Percentiles rank a stretch among this genome's conserved stretches.
phyloP scores from a whole-genome alignment of 352 stramenopile genomes.

The Pythium rhizo-oryzae region DNA sequence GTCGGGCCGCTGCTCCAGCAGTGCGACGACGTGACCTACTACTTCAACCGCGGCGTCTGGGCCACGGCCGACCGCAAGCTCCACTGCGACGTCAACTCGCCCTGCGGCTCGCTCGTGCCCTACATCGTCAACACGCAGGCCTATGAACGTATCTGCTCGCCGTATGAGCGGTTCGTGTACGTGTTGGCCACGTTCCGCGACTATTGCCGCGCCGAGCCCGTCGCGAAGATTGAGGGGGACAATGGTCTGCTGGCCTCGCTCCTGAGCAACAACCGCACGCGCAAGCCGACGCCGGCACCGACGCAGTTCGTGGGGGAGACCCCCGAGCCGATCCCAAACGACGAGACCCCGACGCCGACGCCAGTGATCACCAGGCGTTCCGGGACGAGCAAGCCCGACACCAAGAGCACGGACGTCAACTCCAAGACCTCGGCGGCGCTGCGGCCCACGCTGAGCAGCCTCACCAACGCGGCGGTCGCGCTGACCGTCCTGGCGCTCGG shows the following conservation, averaged over 20 bases:
- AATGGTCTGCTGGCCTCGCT: slow-evolving; percentile 14
- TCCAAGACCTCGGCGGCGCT: not conserved
- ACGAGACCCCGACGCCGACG: not conserved
- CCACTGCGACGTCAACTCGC: slow-evolving; percentile 8
- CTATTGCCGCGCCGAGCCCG: not conserved
- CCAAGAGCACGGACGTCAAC: not conserved
- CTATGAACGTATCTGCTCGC: not conserved
- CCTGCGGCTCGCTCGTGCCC: slow-evolving; percentile 7
- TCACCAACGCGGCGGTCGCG: not conserved
- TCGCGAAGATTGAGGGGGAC: slow-evolving; percentile 1
- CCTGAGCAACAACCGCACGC: not conserved
- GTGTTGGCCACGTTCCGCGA: slow-evolving; percentile 7
- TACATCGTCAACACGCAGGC: not conserved
- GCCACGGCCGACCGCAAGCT: not conserved
- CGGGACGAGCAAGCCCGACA: not conserved
- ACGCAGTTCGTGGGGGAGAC: not conserved
- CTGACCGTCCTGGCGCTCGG: not conserved
- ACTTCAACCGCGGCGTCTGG: slow-evolving; percentile 4
- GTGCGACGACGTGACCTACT: slow-evolving; percentile 8
- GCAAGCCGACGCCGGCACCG: slow-evolving; percentile 1
- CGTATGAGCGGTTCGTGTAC: not conserved
- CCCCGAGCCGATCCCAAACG: slow-evolving; percentile 3
- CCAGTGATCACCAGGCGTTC: not conserved
- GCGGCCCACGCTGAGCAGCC: too few relatives aligned
- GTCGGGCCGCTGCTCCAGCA: slow-evolving; percentile 7